Base-by-base conservation (phyloP, 768 basidiomycete species). In the Steccherinum ochraceum region DNA sequence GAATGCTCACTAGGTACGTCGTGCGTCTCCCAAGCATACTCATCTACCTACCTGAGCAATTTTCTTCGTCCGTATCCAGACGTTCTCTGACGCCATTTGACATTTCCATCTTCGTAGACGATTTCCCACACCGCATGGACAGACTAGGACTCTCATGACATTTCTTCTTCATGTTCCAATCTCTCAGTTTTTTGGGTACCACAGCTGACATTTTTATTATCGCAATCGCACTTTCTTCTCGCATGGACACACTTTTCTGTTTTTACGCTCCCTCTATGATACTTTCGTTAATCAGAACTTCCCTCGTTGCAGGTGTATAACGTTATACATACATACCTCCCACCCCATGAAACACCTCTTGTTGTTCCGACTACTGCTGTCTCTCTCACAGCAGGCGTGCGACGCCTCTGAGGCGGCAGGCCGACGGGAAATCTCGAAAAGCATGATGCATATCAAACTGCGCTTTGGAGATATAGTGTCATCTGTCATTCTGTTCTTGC, bases 1-100 rank as follows among this genome's bases (percentile, higher is more conserved):
- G 39, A 52, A 60, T 24, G 23, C 57, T 48, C 66, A 61, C 49
- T 64, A 62, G 41, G 41, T 43, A 18, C 18, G 41, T 43, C 41
- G 50, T 24, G 20, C 39, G 16, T 25, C 11, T 5, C 4, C 4
- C 5, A 5, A 16, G 30, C 24, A 50, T 39, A 23, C 20, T 19
- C 44, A 12, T 40, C 24, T 24, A 50, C 40, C n/a, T n/a, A n/a
- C n/a, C 30, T 35, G 30, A 7, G 30, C 30, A 35, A 35, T 7
- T 7, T 35, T 35, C 16, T 35, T 16, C 7, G 30, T 35, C 30
- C 16, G 30, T 35, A 7, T 35, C 30, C 30, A 35, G 30, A 35
- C 30, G 16, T 35, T 35, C n/a, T n/a, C n/a, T 35, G 30, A 35
- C 16, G 7, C 7, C 7, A 7, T 7, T 35, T 35, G 30, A 35